Base-by-base conservation (phyloP, 495 filamentous ascomycete species). In the Trichocladium uniseriatum region DNA sequence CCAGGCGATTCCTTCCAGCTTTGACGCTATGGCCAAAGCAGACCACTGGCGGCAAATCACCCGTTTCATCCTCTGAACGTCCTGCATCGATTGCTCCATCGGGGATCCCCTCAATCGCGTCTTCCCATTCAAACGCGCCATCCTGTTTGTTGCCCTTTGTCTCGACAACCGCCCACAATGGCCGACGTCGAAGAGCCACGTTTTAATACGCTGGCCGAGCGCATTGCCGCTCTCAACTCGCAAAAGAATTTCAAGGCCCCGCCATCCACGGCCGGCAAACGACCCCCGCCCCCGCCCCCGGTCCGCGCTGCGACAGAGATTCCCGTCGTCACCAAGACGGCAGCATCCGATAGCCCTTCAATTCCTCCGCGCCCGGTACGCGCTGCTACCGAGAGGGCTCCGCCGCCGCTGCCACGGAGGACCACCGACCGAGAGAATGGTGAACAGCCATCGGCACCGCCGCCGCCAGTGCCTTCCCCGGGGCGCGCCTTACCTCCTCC, bases 171-270 rank as follows among this genome's bases (percentile, higher is more conserved):
- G 18, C 20, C 11, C 31, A 28, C 15, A 27, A 79, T 79, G 76
- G 68, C 72, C 5, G 74, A 79, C 43, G 64, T 68, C 37, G 74
- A 78, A 45, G 74, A 77, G 53, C 75, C 74, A 8, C 69, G 73
- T 48, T 78, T 74, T 55, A 74, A 62, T 39, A 69, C 74, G 16
- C 69, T 79, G n/a, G 64, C 68, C 1, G 74, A 76, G 58, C 68
- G 76, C 42, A 79, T 78, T 29, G 75, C 74, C 15, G 76, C 76
- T 40, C 60, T 79, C 43, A 79, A 78, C 49, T 60, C 62, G 43
- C 71, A 72, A 40, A 71, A 72, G 60, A 76, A 76, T 51, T 71
- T 73, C 62, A 57, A 67, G 37, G 56, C 62, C 38, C 67, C 70
- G 39, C 51, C 56, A 1, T 48, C 69, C 0, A 49, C 51, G 6